Evolutionary conservation across 768 basidiomycete genomes (phyloP).

Genomic region (Mrakia gelida): DNA sequence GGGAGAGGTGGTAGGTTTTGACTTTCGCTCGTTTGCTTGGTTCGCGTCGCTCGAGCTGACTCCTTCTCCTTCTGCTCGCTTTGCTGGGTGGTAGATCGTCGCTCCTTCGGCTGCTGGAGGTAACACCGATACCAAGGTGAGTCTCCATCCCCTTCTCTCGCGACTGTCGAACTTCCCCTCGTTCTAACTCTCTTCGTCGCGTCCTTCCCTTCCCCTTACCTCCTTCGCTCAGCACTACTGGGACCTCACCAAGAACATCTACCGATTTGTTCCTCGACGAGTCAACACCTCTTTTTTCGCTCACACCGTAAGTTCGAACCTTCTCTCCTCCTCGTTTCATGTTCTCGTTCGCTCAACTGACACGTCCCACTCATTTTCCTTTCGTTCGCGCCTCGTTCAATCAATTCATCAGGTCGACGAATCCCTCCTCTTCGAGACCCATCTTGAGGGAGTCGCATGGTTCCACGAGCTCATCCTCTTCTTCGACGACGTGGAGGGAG

Average conservation of each 20-base stretch:
- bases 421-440: constrained; percentile 18
- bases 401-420: constrained; percentile 21
- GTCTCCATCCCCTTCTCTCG: background rate
- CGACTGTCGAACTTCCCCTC: background rate
- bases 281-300: background rate
- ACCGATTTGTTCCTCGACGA: constrained; percentile 29
- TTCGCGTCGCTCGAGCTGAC: background rate
- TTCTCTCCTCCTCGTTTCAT: background rate
- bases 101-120: background rate
- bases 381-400: background rate
- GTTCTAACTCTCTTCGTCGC: background rate
- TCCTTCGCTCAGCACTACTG: background rate
- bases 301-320: background rate
- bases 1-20: constrained; percentile 14
- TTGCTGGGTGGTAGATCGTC: background rate
- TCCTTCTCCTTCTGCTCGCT: background rate
- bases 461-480: constrained; percentile 23
- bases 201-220: background rate
- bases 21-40: background rate
- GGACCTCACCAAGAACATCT: constrained; percentile 18
- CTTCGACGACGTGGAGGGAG: constrained; percentile 27
- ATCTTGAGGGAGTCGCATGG: constrained; percentile 30
- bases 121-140: constrained; percentile 22
- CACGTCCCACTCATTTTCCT: too few species aligned
- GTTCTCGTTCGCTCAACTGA: background rate